These are phyloP conservation scores for Fusarium pseudoanthophilum DNA, from an alignment of 2,329 filamentous ascomycete genomes.

Conservation along the genomic window DNA sequence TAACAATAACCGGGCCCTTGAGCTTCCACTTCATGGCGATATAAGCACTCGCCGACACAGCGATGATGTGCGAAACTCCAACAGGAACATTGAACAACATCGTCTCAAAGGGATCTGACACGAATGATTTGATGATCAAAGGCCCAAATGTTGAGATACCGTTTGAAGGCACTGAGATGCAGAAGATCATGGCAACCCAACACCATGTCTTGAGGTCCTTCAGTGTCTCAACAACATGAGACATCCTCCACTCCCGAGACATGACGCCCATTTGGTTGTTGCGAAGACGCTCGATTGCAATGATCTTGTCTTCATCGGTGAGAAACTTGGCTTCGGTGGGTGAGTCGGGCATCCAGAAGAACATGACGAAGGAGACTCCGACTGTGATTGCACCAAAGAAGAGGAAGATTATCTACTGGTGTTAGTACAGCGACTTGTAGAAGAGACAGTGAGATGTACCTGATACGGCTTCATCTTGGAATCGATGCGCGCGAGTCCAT, in stretches of 20 bases:
- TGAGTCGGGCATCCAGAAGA: constrained; percentile 61
- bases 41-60: constrained; percentile 67
- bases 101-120: constrained; percentile 65
- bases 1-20: constrained; percentile 65
- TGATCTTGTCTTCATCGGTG: constrained; percentile 60
- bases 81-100: constrained; percentile 72
- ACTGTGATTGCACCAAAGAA: constrained; percentile 65
- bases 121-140: constrained; percentile 69
- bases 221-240: constrained; percentile 64
- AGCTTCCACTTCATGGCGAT: constrained; percentile 64
- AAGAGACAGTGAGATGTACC: constrained; percentile 38
- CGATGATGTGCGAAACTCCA: constrained; percentile 68
- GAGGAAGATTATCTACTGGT: constrained; percentile 60
- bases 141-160: constrained; percentile 69
- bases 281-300: constrained; percentile 64
- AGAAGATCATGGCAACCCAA: constrained; percentile 65
- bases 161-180: constrained; percentile 67
- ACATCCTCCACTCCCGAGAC: constrained; percentile 62
- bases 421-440: fast-evolving
- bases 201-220: constrained; percentile 70
- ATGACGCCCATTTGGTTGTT: constrained; percentile 66
- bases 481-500: constrained; percentile 67
- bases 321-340: constrained; percentile 63
- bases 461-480: constrained; percentile 60
- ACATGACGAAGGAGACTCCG: constrained; percentile 56